Conservation (phyloP, 805 yeast genomes). For the Candida wancherniae region DNA sequence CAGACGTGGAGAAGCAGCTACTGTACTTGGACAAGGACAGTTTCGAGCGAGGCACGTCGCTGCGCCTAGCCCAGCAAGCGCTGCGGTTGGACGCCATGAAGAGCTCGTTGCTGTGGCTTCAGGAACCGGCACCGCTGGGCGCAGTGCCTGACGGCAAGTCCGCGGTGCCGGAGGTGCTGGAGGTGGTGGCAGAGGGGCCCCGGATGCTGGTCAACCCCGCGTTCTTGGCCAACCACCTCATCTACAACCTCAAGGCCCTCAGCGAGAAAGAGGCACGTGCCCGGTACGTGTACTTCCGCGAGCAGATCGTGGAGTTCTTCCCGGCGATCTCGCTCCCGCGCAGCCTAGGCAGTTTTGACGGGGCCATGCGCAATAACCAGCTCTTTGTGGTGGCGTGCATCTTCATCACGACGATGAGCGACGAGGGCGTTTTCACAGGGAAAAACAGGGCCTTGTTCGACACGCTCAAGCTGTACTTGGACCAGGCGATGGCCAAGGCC, state of each 20-base stretch:
- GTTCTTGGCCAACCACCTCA: too few relatives aligned
- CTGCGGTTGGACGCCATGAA: too few relatives aligned
- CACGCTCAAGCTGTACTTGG: slow-evolving; percentile 40
- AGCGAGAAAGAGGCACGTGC: slow-evolving; percentile 27
- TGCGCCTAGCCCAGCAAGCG: too few relatives aligned
- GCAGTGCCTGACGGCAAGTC: too few relatives aligned
- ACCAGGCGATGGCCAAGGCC: slow-evolving; percentile 40
- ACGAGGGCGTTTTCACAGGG: slow-evolving; percentile 17
- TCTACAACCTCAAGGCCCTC: neutral
- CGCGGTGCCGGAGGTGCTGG: too few relatives aligned
- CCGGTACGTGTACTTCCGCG: slow-evolving; percentile 32
- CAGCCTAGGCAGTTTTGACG: slow-evolving; percentile 32
- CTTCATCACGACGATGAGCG: slow-evolving; percentile 45
- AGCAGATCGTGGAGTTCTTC: slow-evolving; percentile 41
- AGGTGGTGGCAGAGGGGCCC: too few relatives aligned
- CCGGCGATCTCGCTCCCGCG: slow-evolving; percentile 44
- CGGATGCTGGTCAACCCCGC: neutral
- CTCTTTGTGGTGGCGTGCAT: slow-evolving; percentile 39
- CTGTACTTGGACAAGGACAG: neutral
- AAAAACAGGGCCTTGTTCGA: slow-evolving; percentile 35
- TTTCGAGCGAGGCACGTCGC: neutral
- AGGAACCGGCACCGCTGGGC: too few relatives aligned
- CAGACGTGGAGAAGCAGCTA: slow-evolving; percentile 7
- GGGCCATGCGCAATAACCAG: slow-evolving; percentile 40
- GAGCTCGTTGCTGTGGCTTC: too few relatives aligned